phyloP scores from a whole-genome alignment of 257 asterid species.

The Euphrasia confusa region DNA sequence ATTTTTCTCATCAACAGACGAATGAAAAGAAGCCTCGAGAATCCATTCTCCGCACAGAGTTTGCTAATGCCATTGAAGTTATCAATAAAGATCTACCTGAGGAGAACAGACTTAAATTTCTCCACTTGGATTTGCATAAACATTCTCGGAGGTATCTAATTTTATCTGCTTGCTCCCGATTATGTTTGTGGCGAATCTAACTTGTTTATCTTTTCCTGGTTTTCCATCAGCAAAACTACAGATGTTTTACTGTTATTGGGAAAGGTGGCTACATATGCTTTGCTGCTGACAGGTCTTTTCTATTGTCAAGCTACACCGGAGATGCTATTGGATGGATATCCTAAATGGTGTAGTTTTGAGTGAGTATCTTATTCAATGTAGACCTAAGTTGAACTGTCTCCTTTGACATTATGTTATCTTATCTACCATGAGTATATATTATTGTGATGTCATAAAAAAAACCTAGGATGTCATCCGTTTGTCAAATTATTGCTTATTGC shows the following conservation, averaged over 20 bases:
- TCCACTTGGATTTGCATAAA: constrained; percentile 73
- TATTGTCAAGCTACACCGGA: constrained; percentile 31
- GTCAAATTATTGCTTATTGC: constrained; percentile 17
- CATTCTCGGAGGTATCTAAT: constrained; percentile 60
- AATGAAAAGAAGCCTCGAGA: constrained; percentile 76
- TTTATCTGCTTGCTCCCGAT: constrained; percentile 15
- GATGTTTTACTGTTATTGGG: constrained; percentile 64
- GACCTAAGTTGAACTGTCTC: constrained; percentile 10
- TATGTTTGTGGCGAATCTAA: constrained; percentile 16
- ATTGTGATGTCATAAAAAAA: constrained; percentile 1
- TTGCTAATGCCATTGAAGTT: constrained; percentile 63
- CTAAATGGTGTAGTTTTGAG: not conserved
- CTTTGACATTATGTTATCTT: constrained; percentile 19
- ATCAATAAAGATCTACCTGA: constrained; percentile 59
- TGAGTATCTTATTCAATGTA: constrained; percentile 13
- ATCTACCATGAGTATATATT: not conserved
- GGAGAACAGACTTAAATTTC: constrained; percentile 59
- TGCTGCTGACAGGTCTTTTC: constrained; percentile 68
- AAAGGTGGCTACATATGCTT: constrained; percentile 67
- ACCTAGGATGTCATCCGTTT: constrained; percentile 20
- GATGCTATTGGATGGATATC: not conserved
- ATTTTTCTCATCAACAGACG: constrained; percentile 44
- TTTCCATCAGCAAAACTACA: constrained; percentile 51
- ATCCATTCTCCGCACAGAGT: constrained; percentile 68
- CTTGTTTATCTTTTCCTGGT: constrained; percentile 16